These are phyloP conservation scores for Trametes cingulata DNA, from an alignment of 768 basidiomycete genomes.

Conservation along the genomic window DNA sequence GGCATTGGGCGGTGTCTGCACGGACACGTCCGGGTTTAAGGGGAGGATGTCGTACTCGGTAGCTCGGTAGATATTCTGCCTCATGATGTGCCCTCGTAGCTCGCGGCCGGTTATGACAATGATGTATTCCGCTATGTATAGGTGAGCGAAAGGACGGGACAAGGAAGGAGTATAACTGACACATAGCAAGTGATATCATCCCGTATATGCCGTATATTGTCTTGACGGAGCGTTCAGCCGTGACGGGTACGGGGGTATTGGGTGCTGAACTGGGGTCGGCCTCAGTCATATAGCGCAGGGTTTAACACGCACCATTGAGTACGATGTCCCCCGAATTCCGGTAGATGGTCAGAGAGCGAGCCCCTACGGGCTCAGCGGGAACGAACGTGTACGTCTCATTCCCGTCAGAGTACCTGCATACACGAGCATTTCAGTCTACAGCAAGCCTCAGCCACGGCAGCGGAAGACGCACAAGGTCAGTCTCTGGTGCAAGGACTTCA, in stretches of 20 bases:
- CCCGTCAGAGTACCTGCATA: slow-evolving; percentile 62
- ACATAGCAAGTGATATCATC: slow-evolving; percentile 72
- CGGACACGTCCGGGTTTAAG: slow-evolving; percentile 68
- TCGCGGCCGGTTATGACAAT: slow-evolving; percentile 85
- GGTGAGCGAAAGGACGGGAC: background rate
- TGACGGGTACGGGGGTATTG: slow-evolving; percentile 52
- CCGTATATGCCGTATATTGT: slow-evolving; percentile 76
- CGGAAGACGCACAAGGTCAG: slow-evolving; percentile 57
- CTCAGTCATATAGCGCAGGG: background rate
- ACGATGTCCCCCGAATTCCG: slow-evolving; percentile 75
- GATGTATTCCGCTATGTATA: slow-evolving; percentile 81
- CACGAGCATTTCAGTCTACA: slow-evolving; percentile 5
- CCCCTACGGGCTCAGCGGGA: slow-evolving; percentile 61
- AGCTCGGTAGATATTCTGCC: slow-evolving; percentile 85
- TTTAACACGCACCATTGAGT: slow-evolving; percentile 58
- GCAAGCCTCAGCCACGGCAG: background rate
- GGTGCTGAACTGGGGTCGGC: slow-evolving; percentile 41
- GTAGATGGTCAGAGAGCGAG: slow-evolving; percentile 69
- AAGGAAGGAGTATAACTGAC: slow-evolving; percentile 42
- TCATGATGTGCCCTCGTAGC: slow-evolving; percentile 74
- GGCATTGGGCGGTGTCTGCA: slow-evolving; percentile 71
- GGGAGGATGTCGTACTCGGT: slow-evolving; percentile 92
- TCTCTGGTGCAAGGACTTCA: slow-evolving; percentile 73
- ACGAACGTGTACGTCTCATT: slow-evolving; percentile 79
- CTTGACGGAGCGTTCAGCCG: slow-evolving; percentile 61